phyloP scores from a whole-genome alignment of 2,329 filamentous ascomycete species.

The Biscogniauxia mediterranea region DNA sequence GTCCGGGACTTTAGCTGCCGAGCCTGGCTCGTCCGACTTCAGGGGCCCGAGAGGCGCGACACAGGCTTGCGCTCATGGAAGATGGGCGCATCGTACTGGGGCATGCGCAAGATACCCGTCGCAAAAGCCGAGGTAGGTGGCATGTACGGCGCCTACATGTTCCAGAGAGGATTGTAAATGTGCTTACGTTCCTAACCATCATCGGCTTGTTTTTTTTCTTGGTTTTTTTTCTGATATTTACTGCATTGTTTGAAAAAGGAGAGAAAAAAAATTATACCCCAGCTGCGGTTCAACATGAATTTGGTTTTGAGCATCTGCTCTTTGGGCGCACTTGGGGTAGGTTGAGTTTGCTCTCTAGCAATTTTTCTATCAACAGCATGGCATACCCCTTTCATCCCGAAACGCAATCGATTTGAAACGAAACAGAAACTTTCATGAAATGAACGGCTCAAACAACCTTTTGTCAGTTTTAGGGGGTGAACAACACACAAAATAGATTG shows the following conservation, averaged over 20 bases:
- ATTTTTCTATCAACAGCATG: neutral
- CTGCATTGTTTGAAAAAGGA: neutral
- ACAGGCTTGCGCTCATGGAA: constrained; percentile 70
- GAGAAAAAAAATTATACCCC: neutral
- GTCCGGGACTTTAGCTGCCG: constrained; percentile 66
- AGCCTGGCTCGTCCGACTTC: constrained; percentile 64
- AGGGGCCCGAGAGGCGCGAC: constrained; percentile 43
- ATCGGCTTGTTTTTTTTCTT: too few relatives aligned
- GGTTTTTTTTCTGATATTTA: neutral
- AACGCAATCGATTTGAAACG: too few relatives aligned
- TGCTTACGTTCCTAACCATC: neutral
- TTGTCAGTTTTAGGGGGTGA: neutral
- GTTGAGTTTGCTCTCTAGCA: neutral
- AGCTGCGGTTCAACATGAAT: neutral
- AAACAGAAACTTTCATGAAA: neutral
- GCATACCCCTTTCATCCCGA: too few relatives aligned
- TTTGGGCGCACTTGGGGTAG: neutral
- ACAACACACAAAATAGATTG: neutral
- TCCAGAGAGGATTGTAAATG: constrained; percentile 54
- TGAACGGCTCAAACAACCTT: neutral
- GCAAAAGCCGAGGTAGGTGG: constrained; percentile 88
- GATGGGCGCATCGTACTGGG: constrained; percentile 82
- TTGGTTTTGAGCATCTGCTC: neutral
- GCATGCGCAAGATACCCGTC: constrained; percentile 89
- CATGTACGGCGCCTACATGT: constrained; percentile 78